Evolutionary conservation across 352 stramenopile genomes (phyloP), one percentile per base, ranked within the genome.

Genomic region (Globisporangium perplexum): DNA sequence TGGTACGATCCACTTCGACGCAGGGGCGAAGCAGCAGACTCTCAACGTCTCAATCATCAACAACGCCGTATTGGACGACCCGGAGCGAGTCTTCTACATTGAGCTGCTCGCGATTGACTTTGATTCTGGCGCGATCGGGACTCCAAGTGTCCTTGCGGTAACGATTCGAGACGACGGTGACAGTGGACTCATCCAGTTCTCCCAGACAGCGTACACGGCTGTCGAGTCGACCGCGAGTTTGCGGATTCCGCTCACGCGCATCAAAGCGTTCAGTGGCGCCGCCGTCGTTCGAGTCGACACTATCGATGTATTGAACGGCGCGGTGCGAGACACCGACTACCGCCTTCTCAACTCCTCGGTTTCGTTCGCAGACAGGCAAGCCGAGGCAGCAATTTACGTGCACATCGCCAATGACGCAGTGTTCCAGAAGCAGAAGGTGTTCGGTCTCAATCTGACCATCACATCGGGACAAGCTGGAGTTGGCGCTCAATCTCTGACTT

Each of bases 91-190:
- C 26, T 87, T 87, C 38, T 78, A 49, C 22, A 51, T 87, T 4
- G 41, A 59, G 20, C 54, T 87, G n/a, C 28, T 52, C 11, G 8
- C 45, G 8, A 66, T 60, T 35, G 47, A 60, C 17, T 46, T 53
- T 7, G 23, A 60, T 6, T 76, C 53, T 4, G 76, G 73, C 2
- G 45, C 47, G 0, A 68, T 85, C 20, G 76, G 73, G 18, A 20
- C 39, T 0, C 52, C 57, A 6, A 52, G 45, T 0, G 53, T 35
- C 4, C 26, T 68, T 0, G 60, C 43, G 17, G 57, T 87, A 8
- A 74, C 50, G 0, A 82, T 87, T 17, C 17, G 17, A 0, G 76
- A 87, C 11, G 73, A 87, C 42, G 71, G 76, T 5, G 76, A 87
- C 30, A 63, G 65, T 15, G 76, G 76, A 2, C 22, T 60, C 0